Evolutionary conservation across 176 grass and related monocot genomes (phyloP).

Genomic region (Rhynchospora tenuis): DNA sequence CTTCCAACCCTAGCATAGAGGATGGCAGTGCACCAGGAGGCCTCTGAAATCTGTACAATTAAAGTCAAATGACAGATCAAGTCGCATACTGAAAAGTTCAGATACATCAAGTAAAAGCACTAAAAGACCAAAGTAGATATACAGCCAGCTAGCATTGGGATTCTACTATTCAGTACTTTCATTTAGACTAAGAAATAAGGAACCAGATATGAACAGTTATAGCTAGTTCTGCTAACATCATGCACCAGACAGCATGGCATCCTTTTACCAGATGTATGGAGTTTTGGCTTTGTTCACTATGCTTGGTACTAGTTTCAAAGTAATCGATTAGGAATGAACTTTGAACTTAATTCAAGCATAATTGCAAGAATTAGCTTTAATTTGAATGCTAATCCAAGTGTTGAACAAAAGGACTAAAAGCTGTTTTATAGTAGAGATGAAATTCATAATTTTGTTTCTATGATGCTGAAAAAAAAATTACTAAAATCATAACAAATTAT

Average conservation of each 20-base stretch:
- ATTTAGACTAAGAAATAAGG: not conserved
- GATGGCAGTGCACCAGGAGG: conserved; percentile 76
- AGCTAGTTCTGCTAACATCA: not conserved
- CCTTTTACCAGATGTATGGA: not conserved
- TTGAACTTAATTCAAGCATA: not conserved
- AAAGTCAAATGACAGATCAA: not conserved
- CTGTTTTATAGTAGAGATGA: not conserved
- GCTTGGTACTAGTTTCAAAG: not conserved
- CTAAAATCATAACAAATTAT: not conserved
- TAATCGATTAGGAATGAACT: not conserved
- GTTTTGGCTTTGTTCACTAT: not conserved
- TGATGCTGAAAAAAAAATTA: not conserved
- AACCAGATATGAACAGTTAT: not conserved
- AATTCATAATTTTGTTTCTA: not conserved
- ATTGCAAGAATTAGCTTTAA: not conserved
- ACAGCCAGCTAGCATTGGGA: not conserved
- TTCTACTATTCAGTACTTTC: not conserved
- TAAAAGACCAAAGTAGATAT: not conserved
- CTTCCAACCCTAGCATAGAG: conserved; percentile 85
- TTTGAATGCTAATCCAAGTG: not conserved
- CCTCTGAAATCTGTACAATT: conserved; percentile 68
- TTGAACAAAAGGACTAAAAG: not conserved
- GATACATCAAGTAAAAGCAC: not conserved
- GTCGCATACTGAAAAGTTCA: not conserved
- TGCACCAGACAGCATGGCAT: not conserved